Conservation (phyloP, 2,329 filamentous ascomycete genomes). For the Diplodia mutila region DNA sequence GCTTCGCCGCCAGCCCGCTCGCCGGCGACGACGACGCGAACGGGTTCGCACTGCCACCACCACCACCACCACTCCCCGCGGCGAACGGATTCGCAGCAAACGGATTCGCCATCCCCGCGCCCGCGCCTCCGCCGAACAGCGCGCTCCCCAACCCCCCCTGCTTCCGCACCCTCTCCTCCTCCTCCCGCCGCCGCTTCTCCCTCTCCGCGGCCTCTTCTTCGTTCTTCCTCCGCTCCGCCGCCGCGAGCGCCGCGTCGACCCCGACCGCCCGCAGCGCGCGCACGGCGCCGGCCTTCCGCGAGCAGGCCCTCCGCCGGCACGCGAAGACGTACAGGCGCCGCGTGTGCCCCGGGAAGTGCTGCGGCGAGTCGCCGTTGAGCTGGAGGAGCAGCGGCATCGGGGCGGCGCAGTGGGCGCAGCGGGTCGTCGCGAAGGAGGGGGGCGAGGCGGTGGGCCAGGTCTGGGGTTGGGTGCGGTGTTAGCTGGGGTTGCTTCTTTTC, state of each 20-base stretch:
- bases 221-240: conserved; percentile 28
- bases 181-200: conserved; percentile 28
- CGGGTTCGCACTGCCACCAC: conserved; percentile 56
- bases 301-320: conserved; percentile 77
- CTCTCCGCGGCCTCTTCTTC: conserved; percentile 31
- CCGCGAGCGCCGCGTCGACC: conserved; percentile 38
- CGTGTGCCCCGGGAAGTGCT: conserved; percentile 84
- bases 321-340: conserved; percentile 84
- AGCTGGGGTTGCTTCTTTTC: neutral
- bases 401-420: conserved; percentile 85
- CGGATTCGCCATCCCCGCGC: conserved; percentile 53
- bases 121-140: conserved; percentile 67
- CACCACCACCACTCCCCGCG: neutral
- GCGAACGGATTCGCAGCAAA: conserved; percentile 66
- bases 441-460: conserved; percentile 79
- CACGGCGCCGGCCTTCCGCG: conserved; percentile 80
- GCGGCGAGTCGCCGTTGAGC: conserved; percentile 86
- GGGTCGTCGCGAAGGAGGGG: conserved; percentile 76
- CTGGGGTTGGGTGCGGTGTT: conserved; percentile 41
- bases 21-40: conserved; percentile 44
- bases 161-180: conserved; percentile 36
- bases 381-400: conserved; percentile 85
- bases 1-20: conserved; percentile 46
- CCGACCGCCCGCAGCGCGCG: conserved; percentile 73
- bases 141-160: conserved; percentile 61